Conservation (phyloP, 148 eudicot genomes). For the Drosera capensis region DNA sequence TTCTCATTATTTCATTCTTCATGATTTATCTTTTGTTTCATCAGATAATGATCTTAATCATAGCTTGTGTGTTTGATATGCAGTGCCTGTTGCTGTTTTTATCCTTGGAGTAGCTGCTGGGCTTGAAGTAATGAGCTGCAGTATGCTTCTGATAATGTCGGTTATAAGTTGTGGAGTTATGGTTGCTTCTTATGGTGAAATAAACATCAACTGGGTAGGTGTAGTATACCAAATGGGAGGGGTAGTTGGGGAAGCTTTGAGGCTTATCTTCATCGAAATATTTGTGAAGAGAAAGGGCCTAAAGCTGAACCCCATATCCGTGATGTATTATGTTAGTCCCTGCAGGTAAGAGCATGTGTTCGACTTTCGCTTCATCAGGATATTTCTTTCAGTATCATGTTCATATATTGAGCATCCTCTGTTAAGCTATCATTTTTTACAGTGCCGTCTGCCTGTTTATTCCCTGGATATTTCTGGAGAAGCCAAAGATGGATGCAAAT, state of each 20-base stretch:
- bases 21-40: not conserved
- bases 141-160: slow-evolving; percentile 96
- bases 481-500: slow-evolving; percentile 15
- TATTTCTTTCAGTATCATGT: too few relatives aligned
- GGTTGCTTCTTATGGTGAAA: slow-evolving; percentile 94
- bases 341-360: too few relatives aligned
- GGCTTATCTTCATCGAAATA: slow-evolving; percentile 23
- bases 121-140: slow-evolving; percentile 86
- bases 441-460: slow-evolving; percentile 35
- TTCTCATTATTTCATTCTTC: too few relatives aligned
- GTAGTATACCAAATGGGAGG: slow-evolving; percentile 16
- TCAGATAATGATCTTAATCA: slow-evolving; percentile 8
- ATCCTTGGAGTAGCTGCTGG: slow-evolving; percentile 90
- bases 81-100: slow-evolving; percentile 99
- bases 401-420: not conserved
- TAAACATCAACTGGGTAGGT: slow-evolving; percentile 61
- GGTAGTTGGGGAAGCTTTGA: slow-evolving; percentile 18
- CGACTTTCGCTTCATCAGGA: too few relatives aligned
- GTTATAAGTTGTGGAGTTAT: slow-evolving; percentile 91
- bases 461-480: slow-evolving; percentile 26
- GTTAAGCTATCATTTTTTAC: slow-evolving; percentile 9
- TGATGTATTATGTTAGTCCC: slow-evolving; percentile 26
- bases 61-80: slow-evolving; percentile 15
- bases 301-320: slow-evolving; percentile 19
- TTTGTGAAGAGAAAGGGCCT: slow-evolving; percentile 24